Evolutionary conservation across 148 eudicot species (phyloP), one percentile per base, ranked within the genome.

Genomic region (Cornus suecica): DNA sequence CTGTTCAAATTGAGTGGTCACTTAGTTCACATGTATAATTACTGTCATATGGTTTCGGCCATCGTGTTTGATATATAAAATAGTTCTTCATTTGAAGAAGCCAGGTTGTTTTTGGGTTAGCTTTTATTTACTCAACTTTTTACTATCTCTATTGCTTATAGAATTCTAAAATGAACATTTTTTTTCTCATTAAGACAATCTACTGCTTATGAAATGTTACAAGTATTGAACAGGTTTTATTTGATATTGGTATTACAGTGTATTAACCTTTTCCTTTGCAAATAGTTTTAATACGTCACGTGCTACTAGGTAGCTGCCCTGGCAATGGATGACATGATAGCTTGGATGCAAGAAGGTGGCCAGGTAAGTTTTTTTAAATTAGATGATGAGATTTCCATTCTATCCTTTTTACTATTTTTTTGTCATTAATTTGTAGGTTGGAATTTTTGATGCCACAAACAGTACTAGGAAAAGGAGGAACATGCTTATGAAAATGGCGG

Each of bases 291-390:
- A 83, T 72, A 62, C 74, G 71, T 81, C 79, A 68, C 76, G 32
- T 89, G 83, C 85, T 89, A 79, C 84, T 87, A 95, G 99, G 99
- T 95, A 70, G 99, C 99, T 80, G 99, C 99, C 73, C 86, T 95
- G 72, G 99, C 99, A 27, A 89, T 95, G 99, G 97, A 95, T 77
- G 97, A 95, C 80, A 95, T 95, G 99, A 95, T 95, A 83, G 85
- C 97, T 79, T 95, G 99, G 99, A 93, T 95, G 99, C 91, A 95
- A 78, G 99, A 95, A 85, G 99, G 99, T 76, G 99, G 99, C 69
- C 99, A 95, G 83, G 99, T 92, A 83, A 66, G 94, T 89, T 76
- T 11, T 79, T 66, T 65, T 24, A 52, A 25, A 54, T 79, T 75
- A 15, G 26, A 52, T 67, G 30, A 14, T 77, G 56, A 74, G 23